phyloP scores from a whole-genome alignment of 176 grass and related monocot species.

The Oryza brachyantha region DNA sequence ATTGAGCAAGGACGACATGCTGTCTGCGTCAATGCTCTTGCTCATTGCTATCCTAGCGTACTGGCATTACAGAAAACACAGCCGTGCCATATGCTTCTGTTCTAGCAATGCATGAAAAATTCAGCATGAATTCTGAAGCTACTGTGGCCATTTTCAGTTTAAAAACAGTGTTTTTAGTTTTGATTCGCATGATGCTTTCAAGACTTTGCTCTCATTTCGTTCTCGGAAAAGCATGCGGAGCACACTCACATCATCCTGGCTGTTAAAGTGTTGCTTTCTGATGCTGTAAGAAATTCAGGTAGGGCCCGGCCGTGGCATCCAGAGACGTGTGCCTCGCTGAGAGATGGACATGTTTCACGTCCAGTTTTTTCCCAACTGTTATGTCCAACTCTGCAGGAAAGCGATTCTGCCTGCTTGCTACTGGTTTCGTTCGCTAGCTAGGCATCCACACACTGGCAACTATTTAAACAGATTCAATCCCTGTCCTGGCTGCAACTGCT shows the following conservation, averaged over 20 bases:
- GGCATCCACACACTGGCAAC: neutral
- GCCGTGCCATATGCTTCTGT: too few relatives aligned
- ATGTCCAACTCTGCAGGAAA: conserved; percentile 51
- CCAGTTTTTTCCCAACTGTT: conserved; percentile 60
- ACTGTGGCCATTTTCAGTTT: neutral
- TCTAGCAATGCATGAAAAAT: neutral
- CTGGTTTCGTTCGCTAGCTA: conserved; percentile 19
- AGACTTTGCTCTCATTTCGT: neutral
- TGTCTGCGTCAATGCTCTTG: neutral
- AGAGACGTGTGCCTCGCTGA: conserved; percentile 22
- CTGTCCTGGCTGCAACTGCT: conserved; percentile 22
- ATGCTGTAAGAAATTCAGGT: conserved; percentile 7
- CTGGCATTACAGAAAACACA: neutral
- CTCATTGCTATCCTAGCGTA: neutral
- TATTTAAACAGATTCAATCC: neutral
- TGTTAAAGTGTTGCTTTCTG: conserved; percentile 48
- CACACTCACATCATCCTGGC: neutral
- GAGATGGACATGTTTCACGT: conserved; percentile 34
- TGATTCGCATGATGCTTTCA: neutral
- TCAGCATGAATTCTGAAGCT: neutral
- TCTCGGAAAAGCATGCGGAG: neutral
- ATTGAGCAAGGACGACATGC: conserved; percentile 18
- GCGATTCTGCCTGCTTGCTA: conserved; percentile 12
- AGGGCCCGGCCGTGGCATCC: conserved; percentile 4
- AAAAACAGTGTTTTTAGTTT: neutral